Percentiles rank a stretch among this genome's conserved stretches.
phyloP scores from a whole-genome alignment of 1,284 basidiomycete species.

The Pseudozyma sp. region DNA sequence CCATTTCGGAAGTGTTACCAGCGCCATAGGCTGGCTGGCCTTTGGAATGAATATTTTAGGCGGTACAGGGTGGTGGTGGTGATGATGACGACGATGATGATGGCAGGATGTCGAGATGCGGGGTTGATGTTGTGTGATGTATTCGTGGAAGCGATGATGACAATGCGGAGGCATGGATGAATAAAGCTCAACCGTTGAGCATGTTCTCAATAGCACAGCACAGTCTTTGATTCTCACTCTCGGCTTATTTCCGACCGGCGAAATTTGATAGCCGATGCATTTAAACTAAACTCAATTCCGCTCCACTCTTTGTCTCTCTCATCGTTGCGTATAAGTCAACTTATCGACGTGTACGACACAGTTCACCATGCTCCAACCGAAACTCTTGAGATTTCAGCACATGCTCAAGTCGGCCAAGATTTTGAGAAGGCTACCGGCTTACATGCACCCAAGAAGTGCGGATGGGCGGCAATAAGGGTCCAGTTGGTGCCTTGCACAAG shows the following conservation, averaged over 20 bases:
- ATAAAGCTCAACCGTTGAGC: not conserved
- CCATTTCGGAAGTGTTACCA: conserved; percentile 19
- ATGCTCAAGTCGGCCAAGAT: no score
- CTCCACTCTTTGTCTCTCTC: conserved; percentile 3
- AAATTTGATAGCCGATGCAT: conserved; percentile 29
- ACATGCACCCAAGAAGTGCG: no score
- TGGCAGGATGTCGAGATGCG: not conserved
- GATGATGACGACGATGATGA: not conserved
- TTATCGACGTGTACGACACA: no score
- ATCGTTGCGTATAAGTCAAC: no score
- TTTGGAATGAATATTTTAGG: no score
- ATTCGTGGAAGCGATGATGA: not conserved
- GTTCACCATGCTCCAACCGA: no score
- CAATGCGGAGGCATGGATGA: not conserved
- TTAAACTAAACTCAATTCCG: not conserved
- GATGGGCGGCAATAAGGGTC: not conserved
- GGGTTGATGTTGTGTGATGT: not conserved
- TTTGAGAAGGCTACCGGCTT: no score
- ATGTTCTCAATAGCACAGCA: not conserved
- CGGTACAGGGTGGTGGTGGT: not conserved
- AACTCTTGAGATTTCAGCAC: no score
- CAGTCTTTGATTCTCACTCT: not conserved
- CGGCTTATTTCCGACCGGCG: conserved; percentile 21
- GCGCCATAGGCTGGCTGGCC: conserved; percentile 7
- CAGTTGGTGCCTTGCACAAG: not conserved